phyloP scores from a whole-genome alignment of 352 stramenopile species.

The Phytophthora pinifolia region DNA sequence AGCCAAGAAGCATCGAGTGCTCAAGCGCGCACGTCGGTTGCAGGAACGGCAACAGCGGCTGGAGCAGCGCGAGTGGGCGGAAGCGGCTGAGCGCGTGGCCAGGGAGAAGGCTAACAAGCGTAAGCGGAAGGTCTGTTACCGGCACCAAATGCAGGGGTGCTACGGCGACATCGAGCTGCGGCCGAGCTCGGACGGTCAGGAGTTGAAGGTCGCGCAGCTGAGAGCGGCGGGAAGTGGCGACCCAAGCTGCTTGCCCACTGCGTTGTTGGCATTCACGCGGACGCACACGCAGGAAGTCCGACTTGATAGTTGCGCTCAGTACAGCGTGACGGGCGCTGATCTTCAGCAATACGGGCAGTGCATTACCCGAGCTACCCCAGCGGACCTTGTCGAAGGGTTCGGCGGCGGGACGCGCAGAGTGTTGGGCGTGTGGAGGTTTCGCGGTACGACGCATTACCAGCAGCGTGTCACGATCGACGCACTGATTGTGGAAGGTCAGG shows the following conservation, averaged over 20 bases:
- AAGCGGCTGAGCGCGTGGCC: no score
- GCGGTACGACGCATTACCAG: neutral
- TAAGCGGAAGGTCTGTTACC: no score
- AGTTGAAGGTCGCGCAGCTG: neutral
- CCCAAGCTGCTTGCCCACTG: neutral
- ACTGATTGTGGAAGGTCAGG: constrained; percentile 1
- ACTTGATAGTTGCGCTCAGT: constrained; percentile 1
- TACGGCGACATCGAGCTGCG: neutral
- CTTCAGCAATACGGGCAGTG: neutral
- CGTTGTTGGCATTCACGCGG: neutral
- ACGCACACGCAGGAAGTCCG: neutral
- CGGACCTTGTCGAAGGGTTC: neutral
- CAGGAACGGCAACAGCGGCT: no score
- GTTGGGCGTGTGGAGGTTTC: constrained; percentile 1
- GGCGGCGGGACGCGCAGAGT: neutral
- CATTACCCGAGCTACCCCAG: neutral
- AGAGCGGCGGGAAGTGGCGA: neutral
- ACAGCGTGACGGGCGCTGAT: neutral
- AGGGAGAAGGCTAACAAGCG: no score
- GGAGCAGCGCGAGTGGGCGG: no score
- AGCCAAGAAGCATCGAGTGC: no score
- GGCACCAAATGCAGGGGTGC: neutral
- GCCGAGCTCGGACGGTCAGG: neutral
- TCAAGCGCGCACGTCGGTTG: no score
- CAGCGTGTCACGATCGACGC: neutral